Base-by-base conservation (phyloP, 108 stramenopile species). In the Nannochloropsis gaditana region DNA sequence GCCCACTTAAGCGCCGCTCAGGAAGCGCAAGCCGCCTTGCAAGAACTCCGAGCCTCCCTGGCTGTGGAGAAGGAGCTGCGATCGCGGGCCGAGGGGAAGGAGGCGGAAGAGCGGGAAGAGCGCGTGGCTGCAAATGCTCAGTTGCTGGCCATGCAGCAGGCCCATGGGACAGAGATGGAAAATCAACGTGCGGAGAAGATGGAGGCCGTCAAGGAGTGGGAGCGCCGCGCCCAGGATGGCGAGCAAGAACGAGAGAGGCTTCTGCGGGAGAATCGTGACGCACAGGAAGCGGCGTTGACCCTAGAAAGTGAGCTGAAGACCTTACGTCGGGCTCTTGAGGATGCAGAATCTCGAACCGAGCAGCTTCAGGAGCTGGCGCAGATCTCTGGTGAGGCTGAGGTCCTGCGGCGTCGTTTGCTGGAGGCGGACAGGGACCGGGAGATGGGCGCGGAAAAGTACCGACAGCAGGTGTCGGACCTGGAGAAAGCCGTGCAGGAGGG, bases 401-500 rank as follows among this genome's bases (percentile, higher is more conserved):
- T 88, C 45, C 85, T 90, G 42, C 82, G 89, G 11, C 90, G 86
- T 43, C 86, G 89, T 41, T 41, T 91, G 42, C 84, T 47, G 43
- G 87, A 87, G 9, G 47, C 85, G 41, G 59, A 89, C 9, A 21
- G 80, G 45, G 85, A 88, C 11, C 88, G 85, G 86, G 83, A 83
- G 42, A 50, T 10, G 44, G 88, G 84, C 8, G 41, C 92, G 5
- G 94, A 95, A 73, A 90, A 93, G 9, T 87, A 91, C 19, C 94
- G 95, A 81, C 86, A 87, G 5, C 94, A 95, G 82, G 89, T 96
- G 9, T 94, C 95, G 86, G 93, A 90, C 79, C 87, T 90, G 6
- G 88, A 91, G 91, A 59, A 88, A 11, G 89, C 96, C 82, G 82
- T 99, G 9, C 91, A 94, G 79, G 93, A 93, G 83, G 94, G 95